Evolutionary conservation across 257 asterid species (phyloP), one percentile per base, ranked within the genome.

Genomic region (Fraxinus pennsylvanica): DNA sequence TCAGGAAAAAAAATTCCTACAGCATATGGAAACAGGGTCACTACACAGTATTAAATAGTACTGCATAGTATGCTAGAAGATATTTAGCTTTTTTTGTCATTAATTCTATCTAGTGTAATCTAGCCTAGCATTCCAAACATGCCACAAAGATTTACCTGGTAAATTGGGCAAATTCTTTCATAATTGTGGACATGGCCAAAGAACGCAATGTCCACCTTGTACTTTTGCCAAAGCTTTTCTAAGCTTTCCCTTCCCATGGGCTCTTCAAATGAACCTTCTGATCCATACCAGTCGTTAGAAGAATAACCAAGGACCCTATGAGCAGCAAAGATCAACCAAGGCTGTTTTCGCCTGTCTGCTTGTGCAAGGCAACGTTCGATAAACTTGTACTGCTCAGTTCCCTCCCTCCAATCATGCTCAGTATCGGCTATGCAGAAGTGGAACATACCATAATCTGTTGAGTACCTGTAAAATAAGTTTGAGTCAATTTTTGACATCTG

Each of bases 211-310:
- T 85, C 88, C 52, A 85, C 88, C 76, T 82, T 85, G 54, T 85
- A 85, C 73, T 77, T 85, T 68, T 85, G 88, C 88, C 88, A 85
- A 6, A 85, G 88, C 81, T 32, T 85, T 78, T 85, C 79, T 81
- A 85, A 77, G 82, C 86, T 82, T 71, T 85, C 88, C 76, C 88
- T 82, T 17, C 88, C 88, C 88, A 82, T 85, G n/a, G 88, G 88
- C 79, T 85, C 86, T 25, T 77, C 84, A 74, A 85, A 85, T 27
- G 89, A 79, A 59, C 89, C 89, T 74, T 77, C 84, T 15, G 15
- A 5, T 54, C 79, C 88, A 27, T 82, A 85, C 61, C 72, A 80
- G 3, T 76, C 66, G 74, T 80, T 76, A 7, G 88, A 85, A 68
- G 88, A 85, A 81, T 85, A 85, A 65, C 88, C 86, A 27, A 82